Evolutionary conservation across 345 rosid genomes (phyloP).

Genomic region (Corymbia maculata): DNA sequence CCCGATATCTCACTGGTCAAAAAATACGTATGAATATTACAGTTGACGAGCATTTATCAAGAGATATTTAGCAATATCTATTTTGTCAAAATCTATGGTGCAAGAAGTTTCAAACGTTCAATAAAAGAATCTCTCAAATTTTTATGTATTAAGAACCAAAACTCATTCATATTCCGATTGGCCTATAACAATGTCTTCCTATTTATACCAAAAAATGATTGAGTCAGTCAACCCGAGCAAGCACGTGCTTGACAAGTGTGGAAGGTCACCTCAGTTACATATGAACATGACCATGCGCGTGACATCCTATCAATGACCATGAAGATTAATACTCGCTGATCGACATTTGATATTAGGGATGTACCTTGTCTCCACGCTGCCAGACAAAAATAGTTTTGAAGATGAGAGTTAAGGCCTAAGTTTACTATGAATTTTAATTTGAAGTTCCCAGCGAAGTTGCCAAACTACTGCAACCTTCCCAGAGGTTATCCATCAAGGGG

Average conservation of each 20-base stretch:
- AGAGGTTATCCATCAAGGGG: neutral
- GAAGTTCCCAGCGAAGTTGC: neutral
- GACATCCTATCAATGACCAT: neutral
- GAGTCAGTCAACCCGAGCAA: neutral
- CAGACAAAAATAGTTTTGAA: neutral
- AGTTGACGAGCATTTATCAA: neutral
- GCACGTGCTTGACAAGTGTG: neutral
- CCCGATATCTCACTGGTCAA: neutral
- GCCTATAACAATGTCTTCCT: neutral
- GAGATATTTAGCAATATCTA: neutral
- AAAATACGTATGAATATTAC: neutral
- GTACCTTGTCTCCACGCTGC: neutral
- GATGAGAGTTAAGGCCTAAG: neutral
- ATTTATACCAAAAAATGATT: too few relatives aligned
- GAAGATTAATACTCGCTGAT: neutral
- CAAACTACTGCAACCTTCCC: neutral
- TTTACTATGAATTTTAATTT: neutral
- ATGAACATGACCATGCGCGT: neutral
- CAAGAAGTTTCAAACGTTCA: neutral
- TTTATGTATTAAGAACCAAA: neutral
- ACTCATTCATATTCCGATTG: neutral
- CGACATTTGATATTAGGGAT: neutral
- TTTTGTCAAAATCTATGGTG: neutral
- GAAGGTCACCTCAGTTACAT: neutral
- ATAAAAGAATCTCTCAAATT: neutral